These are phyloP conservation scores for Rugosomyces carneus DNA, from an alignment of 1,284 basidiomycete species.

Conservation along the genomic window DNA sequence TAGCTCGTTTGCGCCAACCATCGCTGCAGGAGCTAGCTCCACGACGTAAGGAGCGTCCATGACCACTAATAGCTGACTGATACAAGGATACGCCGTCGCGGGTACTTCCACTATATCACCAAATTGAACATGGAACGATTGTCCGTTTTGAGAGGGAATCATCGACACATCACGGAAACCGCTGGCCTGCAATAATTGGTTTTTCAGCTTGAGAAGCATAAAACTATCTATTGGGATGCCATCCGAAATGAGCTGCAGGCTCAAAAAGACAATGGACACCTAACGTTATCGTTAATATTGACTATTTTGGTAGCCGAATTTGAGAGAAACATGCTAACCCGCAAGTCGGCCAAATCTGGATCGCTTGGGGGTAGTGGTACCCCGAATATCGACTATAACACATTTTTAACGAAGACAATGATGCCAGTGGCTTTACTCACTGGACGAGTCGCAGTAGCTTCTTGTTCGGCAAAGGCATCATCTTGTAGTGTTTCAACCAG, in stretches of 20 bases:
- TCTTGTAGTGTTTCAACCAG: conserved; percentile 54
- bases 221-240: conserved; percentile 48
- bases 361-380: conserved; percentile 30
- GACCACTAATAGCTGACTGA: conserved; percentile 48
- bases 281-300: conserved; percentile 20
- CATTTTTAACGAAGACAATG: not conserved
- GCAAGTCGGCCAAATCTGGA: conserved; percentile 40
- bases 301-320: not conserved
- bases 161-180: conserved; percentile 49
- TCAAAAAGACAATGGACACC: conserved; percentile 51
- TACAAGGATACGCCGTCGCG: conserved; percentile 43
- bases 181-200: conserved; percentile 45
- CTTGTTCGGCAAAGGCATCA: conserved; percentile 42
- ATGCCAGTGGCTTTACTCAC: conserved; percentile 23
- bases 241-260: conserved; percentile 58
- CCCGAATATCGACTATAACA: conserved; percentile 40
- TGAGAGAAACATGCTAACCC: conserved; percentile 30
- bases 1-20: conserved; percentile 36
- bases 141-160: conserved; percentile 39
- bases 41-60: conserved; percentile 51
- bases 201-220: conserved; percentile 55
- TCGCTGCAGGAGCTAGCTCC: conserved; percentile 42
- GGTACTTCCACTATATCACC: conserved; percentile 38
- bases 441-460: conserved; percentile 34
- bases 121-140: conserved; percentile 48